A percentile compares a stretch with the other conserved stretches of the same genome.
These are phyloP conservation scores for Pseudozyma thailandica DNA, from an alignment of 1,284 basidiomycete genomes.

Conservation along the genomic window DNA sequence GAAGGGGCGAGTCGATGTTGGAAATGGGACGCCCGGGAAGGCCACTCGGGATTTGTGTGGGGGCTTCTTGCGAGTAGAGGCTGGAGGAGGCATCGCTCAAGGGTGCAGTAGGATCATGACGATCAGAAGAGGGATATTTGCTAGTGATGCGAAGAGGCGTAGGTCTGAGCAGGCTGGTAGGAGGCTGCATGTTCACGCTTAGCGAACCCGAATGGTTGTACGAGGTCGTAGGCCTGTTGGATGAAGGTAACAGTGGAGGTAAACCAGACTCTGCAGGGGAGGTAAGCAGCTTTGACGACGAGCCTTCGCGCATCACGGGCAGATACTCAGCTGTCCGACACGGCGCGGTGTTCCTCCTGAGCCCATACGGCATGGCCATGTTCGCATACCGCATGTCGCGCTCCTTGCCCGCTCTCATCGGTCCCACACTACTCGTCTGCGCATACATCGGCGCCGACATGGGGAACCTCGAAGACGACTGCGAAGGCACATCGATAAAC, in stretches of 20 bases:
- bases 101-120: no score
- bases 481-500: conserved; percentile 9
- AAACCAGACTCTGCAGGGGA: not conserved
- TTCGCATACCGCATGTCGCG: conserved; percentile 10
- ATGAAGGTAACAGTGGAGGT: not conserved
- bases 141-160: not conserved
- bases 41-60: no score
- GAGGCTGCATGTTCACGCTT: not conserved
- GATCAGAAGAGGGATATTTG: not conserved
- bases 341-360: conserved; percentile 13
- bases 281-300: not conserved
- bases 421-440: conserved; percentile 5
- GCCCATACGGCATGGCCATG: conserved; percentile 15
- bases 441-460: not conserved
- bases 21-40: no score
- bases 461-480: not conserved
- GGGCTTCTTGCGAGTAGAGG: no score
- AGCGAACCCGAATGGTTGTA: not conserved
- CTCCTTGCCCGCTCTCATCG: conserved; percentile 7
- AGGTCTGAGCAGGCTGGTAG: not conserved
- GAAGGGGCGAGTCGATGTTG: no score
- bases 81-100: no score
- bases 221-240: not conserved
- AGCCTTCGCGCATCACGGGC: not conserved
- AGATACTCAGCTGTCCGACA: not conserved